Evolutionary conservation across 1,139 yeast genomes (phyloP).

Genomic region (Casaregolazyma lundiana): DNA sequence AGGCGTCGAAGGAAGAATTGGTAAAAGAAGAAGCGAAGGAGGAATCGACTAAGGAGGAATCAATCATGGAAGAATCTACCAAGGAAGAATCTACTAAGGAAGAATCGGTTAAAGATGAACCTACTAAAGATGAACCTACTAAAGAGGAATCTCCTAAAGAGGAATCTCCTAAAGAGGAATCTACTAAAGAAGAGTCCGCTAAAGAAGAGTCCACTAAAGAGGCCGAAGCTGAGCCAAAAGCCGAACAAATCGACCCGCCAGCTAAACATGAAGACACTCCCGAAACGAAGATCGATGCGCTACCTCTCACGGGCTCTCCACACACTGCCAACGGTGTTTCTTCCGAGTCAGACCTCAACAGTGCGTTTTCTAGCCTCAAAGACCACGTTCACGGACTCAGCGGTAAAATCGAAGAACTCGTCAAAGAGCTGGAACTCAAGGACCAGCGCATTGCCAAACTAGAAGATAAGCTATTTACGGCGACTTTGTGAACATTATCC

Average conservation of each 20-base stretch:
- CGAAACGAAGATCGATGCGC: neutral
- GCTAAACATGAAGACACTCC: neutral
- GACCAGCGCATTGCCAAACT: slow-evolving; percentile 22
- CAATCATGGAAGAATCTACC: neutral
- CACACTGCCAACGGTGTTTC: neutral
- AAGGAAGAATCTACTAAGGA: slow-evolving; percentile 6
- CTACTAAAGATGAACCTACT: neutral
- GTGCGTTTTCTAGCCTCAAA: slow-evolving; percentile 11
- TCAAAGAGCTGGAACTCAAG: slow-evolving; percentile 19
- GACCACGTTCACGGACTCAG: slow-evolving; percentile 22
- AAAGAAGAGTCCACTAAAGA: too few species aligned
- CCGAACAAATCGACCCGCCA: neutral
- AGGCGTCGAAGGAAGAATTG: slow-evolving; percentile 14
- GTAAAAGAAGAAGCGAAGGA: slow-evolving; percentile 9
- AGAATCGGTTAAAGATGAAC: slow-evolving; percentile 5
- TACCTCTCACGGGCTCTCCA: neutral
- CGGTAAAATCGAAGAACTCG: slow-evolving; percentile 20
- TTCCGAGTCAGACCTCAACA: neutral
- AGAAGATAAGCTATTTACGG: slow-evolving; percentile 17
- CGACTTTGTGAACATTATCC: slow-evolving; percentile 4
- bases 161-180: neutral
- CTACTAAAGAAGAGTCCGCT: too few species aligned
- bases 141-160: neutral
- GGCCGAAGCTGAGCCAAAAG: slow-evolving; percentile 8
- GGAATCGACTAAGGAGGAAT: neutral